phyloP scores from a whole-genome alignment of 441 rosid species.

The Erysimum pusillum region DNA sequence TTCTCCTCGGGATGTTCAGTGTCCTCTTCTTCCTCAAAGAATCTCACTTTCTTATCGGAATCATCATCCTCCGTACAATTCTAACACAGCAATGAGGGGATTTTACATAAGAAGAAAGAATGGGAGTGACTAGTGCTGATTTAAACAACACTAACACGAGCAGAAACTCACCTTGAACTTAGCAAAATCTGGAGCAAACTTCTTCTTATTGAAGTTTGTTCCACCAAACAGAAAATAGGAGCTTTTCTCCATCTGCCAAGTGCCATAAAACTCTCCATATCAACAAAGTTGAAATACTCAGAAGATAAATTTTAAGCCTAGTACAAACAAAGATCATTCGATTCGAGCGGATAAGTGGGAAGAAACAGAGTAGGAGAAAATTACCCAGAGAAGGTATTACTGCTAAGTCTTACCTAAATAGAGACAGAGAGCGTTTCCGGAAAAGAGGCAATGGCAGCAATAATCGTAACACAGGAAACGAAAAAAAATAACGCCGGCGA shows the following conservation, averaged over 20 bases:
- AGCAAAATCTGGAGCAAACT: constrained; percentile 68
- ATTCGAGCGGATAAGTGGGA: not conserved
- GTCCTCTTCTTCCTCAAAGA: constrained; percentile 47
- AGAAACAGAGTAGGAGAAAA: not conserved
- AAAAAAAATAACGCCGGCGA: not conserved
- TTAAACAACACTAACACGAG: not conserved
- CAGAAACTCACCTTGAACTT: constrained; percentile 66
- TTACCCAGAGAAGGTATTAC: not conserved
- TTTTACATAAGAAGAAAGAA: not conserved
- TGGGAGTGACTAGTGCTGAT: not conserved
- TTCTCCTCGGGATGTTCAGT: constrained; percentile 46
- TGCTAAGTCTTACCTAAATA: not conserved
- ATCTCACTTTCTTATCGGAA: constrained; percentile 47
- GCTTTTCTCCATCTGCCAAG: constrained; percentile 64
- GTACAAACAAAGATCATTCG: constrained; percentile 5
- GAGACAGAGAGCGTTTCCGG: not conserved
- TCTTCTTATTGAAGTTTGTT: constrained; percentile 65
- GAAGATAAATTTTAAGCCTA: not conserved
- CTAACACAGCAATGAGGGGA: constrained; percentile 15
- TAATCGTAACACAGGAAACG: not conserved
- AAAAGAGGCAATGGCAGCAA: not conserved
- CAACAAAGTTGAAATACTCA: not conserved
- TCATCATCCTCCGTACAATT: constrained; percentile 56
- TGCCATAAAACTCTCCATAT: not conserved
- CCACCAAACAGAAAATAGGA: constrained; percentile 81